Evolutionary conservation across 176 grass and related monocot species (phyloP).

Genomic region (Oryza rufipogon): DNA sequence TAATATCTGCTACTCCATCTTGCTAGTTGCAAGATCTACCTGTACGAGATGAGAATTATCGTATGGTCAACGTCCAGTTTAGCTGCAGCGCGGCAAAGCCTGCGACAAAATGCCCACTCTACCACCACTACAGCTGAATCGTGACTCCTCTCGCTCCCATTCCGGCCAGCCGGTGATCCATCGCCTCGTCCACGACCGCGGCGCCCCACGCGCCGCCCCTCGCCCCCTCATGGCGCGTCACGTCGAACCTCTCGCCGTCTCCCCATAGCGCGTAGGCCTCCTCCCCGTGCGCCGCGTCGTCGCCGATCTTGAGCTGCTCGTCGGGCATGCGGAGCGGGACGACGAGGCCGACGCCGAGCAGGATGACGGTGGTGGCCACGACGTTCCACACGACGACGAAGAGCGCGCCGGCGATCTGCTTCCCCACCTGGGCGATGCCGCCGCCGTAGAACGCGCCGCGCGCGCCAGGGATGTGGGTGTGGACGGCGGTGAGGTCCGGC

Average conservation of each 20-base stretch:
- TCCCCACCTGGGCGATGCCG: slow-evolving; percentile 55
- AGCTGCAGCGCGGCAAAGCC: neutral
- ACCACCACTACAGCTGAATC: slow-evolving; percentile 53
- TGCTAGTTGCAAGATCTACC: neutral
- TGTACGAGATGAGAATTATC: neutral
- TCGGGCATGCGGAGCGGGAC: slow-evolving; percentile 73
- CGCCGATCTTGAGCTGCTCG: slow-evolving; percentile 68
- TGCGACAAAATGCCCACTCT: neutral
- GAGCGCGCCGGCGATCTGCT: slow-evolving; percentile 66
- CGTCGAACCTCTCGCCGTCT: slow-evolving; percentile 69
- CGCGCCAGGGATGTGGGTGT: slow-evolving; percentile 43
- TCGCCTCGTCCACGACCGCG: slow-evolving; percentile 31
- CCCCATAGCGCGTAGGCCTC: slow-evolving; percentile 83
- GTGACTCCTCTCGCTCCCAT: slow-evolving; percentile 61
- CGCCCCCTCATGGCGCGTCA: slow-evolving; percentile 47
- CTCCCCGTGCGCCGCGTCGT: slow-evolving; percentile 74
- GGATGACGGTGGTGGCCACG: slow-evolving; percentile 61
- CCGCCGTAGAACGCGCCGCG: slow-evolving; percentile 71
- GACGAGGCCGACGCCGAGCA: slow-evolving; percentile 51
- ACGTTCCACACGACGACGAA: slow-evolving; percentile 71
- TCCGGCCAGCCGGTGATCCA: slow-evolving; percentile 36
- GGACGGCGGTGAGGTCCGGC: slow-evolving; percentile 56
- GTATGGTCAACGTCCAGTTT: neutral
- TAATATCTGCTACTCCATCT: neutral
- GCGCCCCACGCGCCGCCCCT: slow-evolving; percentile 20